Percentiles rank a stretch among this genome's conserved stretches.
These are phyloP conservation scores for Hymenoscyphus linearis DNA, from an alignment of 2,329 filamentous ascomycete species.

Conservation along the genomic window DNA sequence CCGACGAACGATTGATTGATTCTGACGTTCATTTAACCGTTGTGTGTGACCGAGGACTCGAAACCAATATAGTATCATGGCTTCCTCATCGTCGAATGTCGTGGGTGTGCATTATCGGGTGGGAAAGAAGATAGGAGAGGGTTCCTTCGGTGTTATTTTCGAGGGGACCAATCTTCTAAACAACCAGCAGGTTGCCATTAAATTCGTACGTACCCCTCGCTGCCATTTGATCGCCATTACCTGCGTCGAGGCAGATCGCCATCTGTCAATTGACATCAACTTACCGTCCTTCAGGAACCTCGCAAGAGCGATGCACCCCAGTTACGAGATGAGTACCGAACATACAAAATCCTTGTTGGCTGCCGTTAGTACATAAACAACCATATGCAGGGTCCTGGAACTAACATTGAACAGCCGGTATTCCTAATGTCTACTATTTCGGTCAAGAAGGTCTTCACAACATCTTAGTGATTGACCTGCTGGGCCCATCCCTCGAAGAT, in stretches of 20 bases:
- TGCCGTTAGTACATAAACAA: slow-evolving; percentile 72
- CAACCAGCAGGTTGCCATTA: slow-evolving; percentile 98
- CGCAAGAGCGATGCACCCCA: slow-evolving; percentile 98
- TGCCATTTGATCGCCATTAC: neutral
- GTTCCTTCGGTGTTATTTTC: slow-evolving; percentile 97
- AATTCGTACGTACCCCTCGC: slow-evolving; percentile 68
- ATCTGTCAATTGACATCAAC: neutral
- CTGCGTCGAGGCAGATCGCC: too few species aligned
- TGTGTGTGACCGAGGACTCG: slow-evolving; percentile 21
- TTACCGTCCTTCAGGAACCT: slow-evolving; percentile 63
- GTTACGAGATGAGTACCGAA: slow-evolving; percentile 95
- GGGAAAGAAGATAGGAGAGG: slow-evolving; percentile 99
- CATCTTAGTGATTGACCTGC: slow-evolving; percentile 94
- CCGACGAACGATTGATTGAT: neutral
- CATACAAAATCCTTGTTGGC: slow-evolving; percentile 98
- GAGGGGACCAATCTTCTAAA: slow-evolving; percentile 98
- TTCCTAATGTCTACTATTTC: slow-evolving; percentile 99
- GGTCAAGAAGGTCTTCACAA: slow-evolving; percentile 98
- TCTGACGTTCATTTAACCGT: slow-evolving; percentile 13
- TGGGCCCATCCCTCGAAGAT: slow-evolving; percentile 91
- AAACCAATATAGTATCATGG: slow-evolving; percentile 22
- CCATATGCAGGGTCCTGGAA: slow-evolving; percentile 11
- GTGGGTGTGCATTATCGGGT: slow-evolving; percentile 98
- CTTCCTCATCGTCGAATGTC: slow-evolving; percentile 66
- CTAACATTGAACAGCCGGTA: slow-evolving; percentile 65